Evolutionary conservation across 192 early-diverging fungal genomes (phyloP).

Genomic region (Linnemannia elongata): DNA sequence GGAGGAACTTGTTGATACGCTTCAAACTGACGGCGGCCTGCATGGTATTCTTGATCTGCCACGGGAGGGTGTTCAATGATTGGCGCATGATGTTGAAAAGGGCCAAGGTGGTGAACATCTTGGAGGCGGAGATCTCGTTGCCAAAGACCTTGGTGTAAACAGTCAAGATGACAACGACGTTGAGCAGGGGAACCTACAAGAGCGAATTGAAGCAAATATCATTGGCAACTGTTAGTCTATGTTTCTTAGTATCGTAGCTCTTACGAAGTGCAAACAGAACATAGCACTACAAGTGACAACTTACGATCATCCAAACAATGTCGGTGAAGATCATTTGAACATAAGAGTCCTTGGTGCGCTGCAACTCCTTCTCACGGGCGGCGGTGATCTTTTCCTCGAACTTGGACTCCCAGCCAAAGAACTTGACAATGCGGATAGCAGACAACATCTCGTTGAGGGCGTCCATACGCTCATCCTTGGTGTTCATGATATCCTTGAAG

Average conservation of each 20-base stretch:
- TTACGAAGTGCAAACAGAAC: background rate
- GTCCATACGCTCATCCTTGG: constrained; percentile 84
- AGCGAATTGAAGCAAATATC: background rate
- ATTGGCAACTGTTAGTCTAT: background rate
- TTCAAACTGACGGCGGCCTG: constrained; percentile 73
- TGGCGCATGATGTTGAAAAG: constrained; percentile 80
- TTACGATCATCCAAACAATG: constrained; percentile 64
- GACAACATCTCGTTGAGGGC: constrained; percentile 82
- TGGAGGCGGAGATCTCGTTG: constrained; percentile 71
- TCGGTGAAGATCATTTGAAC: constrained; percentile 70
- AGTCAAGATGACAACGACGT: constrained; percentile 71
- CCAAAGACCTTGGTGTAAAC: constrained; percentile 73
- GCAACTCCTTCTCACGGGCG: constrained; percentile 76
- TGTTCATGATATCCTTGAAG: constrained; percentile 69
- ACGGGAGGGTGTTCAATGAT: constrained; percentile 74
- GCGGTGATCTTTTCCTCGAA: constrained; percentile 78
- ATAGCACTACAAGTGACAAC: background rate
- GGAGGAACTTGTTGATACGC: constrained; percentile 82
- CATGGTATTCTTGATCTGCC: constrained; percentile 69
- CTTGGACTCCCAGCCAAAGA: constrained; percentile 88
- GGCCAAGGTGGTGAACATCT: constrained; percentile 78
- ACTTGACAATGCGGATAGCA: constrained; percentile 94
- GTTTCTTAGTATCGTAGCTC: background rate
- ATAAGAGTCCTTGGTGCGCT: constrained; percentile 63
- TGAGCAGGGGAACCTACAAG: constrained; percentile 64